These are phyloP conservation scores for Penicillium verrucosum DNA, from an alignment of 2,329 filamentous ascomycete genomes.

Conservation along the genomic window DNA sequence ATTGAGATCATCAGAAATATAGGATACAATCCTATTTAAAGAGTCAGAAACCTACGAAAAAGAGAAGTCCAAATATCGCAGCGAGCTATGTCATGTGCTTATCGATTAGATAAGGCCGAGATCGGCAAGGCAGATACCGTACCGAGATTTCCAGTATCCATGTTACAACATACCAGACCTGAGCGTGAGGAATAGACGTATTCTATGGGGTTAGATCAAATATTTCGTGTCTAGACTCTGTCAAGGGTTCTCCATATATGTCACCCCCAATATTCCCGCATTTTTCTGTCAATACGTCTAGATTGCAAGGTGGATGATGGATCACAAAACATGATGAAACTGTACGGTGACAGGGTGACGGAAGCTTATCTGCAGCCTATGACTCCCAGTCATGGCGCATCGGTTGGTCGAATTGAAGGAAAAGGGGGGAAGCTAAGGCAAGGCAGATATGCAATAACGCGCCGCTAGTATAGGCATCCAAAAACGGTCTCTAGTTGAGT, in stretches of 20 bases:
- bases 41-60: background rate
- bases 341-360: slow-evolving; percentile 6
- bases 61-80: slow-evolving; percentile 14
- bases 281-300: background rate
- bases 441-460: slow-evolving; percentile 5
- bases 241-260: background rate
- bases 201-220: background rate
- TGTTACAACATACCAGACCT: background rate
- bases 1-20: background rate
- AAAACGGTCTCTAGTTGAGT: background rate
- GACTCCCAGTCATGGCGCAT: slow-evolving; percentile 1
- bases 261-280: background rate
- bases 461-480: slow-evolving; percentile 9
- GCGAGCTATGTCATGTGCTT: slow-evolving; percentile 15
- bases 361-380: slow-evolving; percentile 15
- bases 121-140: slow-evolving; percentile 12
- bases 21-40: background rate
- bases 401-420: background rate
- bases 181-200: background rate
- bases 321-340: background rate
- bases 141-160: background rate
- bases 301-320: background rate
- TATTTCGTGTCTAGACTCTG: background rate
- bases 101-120: slow-evolving; percentile 27
- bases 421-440: background rate